Evolutionary conservation across 1,139 yeast genomes (phyloP).

Genomic region (Waltiozyma sp.): DNA sequence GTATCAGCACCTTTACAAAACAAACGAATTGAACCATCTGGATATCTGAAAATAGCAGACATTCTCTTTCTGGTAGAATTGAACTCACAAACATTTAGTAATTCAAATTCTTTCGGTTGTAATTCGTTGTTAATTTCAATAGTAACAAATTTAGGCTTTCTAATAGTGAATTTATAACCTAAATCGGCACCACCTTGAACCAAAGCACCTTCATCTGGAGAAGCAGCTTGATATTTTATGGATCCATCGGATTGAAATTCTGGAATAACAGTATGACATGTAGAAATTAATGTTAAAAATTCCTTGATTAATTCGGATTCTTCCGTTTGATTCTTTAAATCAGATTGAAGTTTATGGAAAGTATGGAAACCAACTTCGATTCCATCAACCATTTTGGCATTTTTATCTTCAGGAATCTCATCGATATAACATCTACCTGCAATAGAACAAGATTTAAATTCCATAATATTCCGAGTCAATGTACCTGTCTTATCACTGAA

Average conservation of each 20-base stretch:
- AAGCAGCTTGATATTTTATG: constrained; percentile 94
- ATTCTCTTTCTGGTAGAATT: constrained; percentile 95
- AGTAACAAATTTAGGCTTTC: constrained; percentile 78
- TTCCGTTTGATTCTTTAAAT: constrained; percentile 34
- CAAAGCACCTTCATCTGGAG: constrained; percentile 98
- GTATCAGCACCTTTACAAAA: constrained; percentile 98
- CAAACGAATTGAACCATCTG: constrained; percentile 82
- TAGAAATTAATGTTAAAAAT: constrained; percentile 74
- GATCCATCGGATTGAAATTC: constrained; percentile 52
- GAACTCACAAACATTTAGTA: constrained; percentile 88
- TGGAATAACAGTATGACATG: constrained; percentile 97
- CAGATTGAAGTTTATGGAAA: constrained; percentile 51
- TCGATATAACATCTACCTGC: constrained; percentile 87
- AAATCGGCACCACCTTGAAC: constrained; percentile 92
- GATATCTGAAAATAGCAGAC: constrained; percentile 91
- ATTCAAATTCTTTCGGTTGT: constrained; percentile 51
- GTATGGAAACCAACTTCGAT: constrained; percentile 73
- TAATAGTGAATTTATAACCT: constrained; percentile 74
- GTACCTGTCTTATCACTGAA: constrained; percentile 98
- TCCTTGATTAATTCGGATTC: constrained; percentile 65
- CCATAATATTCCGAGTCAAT: constrained; percentile 90
- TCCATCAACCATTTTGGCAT: constrained; percentile 63
- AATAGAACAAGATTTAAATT: constrained; percentile 85
- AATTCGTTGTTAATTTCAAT: constrained; percentile 36
- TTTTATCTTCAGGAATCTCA: constrained; percentile 85